phyloP scores from a whole-genome alignment of 495 filamentous ascomycete genomes.

The Aspergillus asperescens region DNA sequence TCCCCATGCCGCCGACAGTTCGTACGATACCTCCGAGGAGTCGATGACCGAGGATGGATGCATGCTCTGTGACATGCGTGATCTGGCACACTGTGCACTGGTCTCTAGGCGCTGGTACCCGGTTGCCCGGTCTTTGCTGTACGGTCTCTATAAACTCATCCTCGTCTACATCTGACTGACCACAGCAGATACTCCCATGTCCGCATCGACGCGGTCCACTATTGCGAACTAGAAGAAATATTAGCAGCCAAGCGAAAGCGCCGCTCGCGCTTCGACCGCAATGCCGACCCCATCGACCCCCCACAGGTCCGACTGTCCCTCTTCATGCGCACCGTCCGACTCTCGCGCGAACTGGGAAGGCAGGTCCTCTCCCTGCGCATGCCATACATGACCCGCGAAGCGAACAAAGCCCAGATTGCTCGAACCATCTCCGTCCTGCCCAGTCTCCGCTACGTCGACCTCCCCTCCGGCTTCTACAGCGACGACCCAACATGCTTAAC shows the following conservation, averaged over 20 bases:
- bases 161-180: not conserved
- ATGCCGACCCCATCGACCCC: slow-evolving; percentile 72
- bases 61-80: slow-evolving; percentile 92
- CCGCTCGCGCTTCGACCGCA: slow-evolving; percentile 66
- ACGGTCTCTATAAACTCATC: not conserved
- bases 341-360: slow-evolving; percentile 58
- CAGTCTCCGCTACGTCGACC: slow-evolving; percentile 81
- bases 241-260: slow-evolving; percentile 72
- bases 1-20: slow-evolving; percentile 72
- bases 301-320: slow-evolving; percentile 69
- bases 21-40: slow-evolving; percentile 75
- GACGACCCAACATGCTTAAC: slow-evolving; percentile 71
- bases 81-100: slow-evolving; percentile 71
- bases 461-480: slow-evolving; percentile 72
- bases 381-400: slow-evolving; percentile 95
- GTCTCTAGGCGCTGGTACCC: slow-evolving; percentile 71
- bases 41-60: slow-evolving; percentile 79
- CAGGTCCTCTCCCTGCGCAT: slow-evolving; percentile 75
- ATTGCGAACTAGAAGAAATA: slow-evolving; percentile 79
- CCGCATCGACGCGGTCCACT: slow-evolving; percentile 91
- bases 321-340: slow-evolving; percentile 73
- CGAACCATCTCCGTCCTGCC: slow-evolving; percentile 80
- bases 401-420: slow-evolving; percentile 76
- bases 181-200: slow-evolving; percentile 72
- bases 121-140: slow-evolving; percentile 52